Conservation (phyloP, 164 flowering plant genomes). For the Vitis riparia region DNA sequence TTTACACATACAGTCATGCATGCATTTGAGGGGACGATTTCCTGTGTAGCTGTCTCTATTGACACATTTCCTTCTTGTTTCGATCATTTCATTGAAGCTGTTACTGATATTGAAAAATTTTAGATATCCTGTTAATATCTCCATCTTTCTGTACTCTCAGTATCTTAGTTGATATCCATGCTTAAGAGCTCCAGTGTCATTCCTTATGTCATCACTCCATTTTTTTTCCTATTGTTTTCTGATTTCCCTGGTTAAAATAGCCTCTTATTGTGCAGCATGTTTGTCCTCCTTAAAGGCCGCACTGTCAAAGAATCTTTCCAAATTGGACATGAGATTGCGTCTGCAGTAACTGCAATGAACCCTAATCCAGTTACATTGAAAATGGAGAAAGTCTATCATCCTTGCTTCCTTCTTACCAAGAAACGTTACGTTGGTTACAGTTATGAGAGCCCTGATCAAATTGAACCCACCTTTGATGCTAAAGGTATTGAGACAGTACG, state of each 20-base stretch:
- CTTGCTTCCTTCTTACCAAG: conserved; percentile 90
- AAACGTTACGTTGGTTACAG: conserved; percentile 98
- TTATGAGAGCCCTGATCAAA: conserved; percentile 80
- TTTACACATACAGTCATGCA: no score
- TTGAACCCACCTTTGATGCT: conserved; percentile 79
- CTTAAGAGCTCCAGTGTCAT: no score
- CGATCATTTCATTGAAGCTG: no score
- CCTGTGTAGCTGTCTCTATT: no score
- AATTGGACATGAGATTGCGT: conserved; percentile 84
- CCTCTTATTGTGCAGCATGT: conserved; percentile 63
- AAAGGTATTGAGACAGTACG: conserved; percentile 99
- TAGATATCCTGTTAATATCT: no score
- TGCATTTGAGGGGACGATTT: no score
- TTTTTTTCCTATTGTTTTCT: background rate
- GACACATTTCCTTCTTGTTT: no score
- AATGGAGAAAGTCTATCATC: conserved; percentile 90
- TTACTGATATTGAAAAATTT: no score
- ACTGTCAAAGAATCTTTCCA: conserved; percentile 58
- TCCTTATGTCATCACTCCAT: background rate
- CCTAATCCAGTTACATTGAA: conserved; percentile 84
- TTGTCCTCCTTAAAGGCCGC: conserved; percentile 95
- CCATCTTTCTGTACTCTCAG: no score
- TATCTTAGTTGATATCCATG: no score
- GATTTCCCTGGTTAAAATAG: background rate
- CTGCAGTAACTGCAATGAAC: conserved; percentile 77